These are phyloP conservation scores for Teunomyces stri DNA, from an alignment of 805 yeast species.

Conservation along the genomic window DNA sequence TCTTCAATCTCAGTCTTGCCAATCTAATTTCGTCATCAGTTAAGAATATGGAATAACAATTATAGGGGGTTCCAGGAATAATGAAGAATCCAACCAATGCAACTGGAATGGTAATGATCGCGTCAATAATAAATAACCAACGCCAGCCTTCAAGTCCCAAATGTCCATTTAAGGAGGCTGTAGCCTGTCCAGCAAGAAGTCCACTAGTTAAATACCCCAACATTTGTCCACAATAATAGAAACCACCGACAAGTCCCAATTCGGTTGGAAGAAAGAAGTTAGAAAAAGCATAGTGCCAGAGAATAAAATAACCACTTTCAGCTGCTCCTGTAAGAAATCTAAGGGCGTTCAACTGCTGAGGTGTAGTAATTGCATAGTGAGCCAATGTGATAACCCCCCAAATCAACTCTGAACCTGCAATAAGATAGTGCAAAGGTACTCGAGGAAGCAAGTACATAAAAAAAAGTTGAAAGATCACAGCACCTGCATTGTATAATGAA, in stretches of 20 bases:
- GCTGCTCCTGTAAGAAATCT: conserved; percentile 19
- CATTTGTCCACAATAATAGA: conserved; percentile 29
- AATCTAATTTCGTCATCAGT: conserved; percentile 56
- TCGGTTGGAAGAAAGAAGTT: conserved; percentile 45
- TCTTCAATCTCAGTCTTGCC: conserved; percentile 38
- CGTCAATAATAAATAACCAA: conserved; percentile 25
- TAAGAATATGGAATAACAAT: conserved; percentile 49
- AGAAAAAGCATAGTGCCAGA: conserved; percentile 32
- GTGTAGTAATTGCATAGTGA: conserved; percentile 14
- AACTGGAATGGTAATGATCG: conserved; percentile 18
- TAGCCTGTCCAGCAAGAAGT: conserved; percentile 20
- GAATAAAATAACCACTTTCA: conserved; percentile 12
- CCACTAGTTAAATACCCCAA: conserved; percentile 31
- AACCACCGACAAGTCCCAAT: conserved; percentile 20
- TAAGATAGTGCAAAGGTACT: conserved; percentile 19
- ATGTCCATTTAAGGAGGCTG: conserved; percentile 1
- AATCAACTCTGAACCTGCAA: conserved; percentile 17
- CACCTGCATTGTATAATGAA: conserved; percentile 20
- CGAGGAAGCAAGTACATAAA: conserved; percentile 23
- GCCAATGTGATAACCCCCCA: conserved; percentile 21
- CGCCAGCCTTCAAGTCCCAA: conserved; percentile 18
- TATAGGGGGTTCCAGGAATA: conserved; percentile 25
- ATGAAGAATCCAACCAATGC: conserved; percentile 17
- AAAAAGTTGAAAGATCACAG: conserved; percentile 21
- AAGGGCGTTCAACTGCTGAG: conserved; percentile 18